Conservation (phyloP, 345 rosid species). For the Hirschfeldia incana region DNA sequence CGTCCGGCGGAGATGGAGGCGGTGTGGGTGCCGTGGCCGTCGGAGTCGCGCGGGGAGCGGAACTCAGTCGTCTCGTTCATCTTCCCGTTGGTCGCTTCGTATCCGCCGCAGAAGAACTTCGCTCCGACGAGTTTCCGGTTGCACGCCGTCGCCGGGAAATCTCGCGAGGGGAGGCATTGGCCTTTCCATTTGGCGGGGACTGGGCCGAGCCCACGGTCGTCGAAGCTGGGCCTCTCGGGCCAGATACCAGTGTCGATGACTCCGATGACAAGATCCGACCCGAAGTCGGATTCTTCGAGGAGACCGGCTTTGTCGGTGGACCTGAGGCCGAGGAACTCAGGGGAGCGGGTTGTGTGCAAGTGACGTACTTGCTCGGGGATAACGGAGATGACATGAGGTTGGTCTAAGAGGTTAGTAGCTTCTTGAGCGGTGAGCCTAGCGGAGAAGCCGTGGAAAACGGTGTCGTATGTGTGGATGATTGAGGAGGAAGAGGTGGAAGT, state of each 20-base stretch:
- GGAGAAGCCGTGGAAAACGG: constrained; percentile 94
- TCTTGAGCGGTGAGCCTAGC: constrained; percentile 57
- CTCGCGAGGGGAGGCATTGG: constrained; percentile 47
- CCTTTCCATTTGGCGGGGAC: constrained; percentile 86
- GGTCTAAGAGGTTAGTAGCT: constrained; percentile 45
- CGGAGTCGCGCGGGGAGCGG: constrained; percentile 83
- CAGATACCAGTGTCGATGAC: constrained; percentile 92
- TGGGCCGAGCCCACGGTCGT: constrained; percentile 74
- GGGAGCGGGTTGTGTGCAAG: constrained; percentile 87
- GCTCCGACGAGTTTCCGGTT: constrained; percentile 86
- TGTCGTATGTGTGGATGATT: constrained; percentile 79
- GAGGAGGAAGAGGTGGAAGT: constrained; percentile 34
- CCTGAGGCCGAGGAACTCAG: constrained; percentile 79
- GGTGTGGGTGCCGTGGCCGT: constrained; percentile 91
- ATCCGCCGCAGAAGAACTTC: constrained; percentile 64
- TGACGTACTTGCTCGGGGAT: constrained; percentile 75
- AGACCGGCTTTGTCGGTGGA: constrained; percentile 68
- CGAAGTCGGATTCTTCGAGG: constrained; percentile 80
- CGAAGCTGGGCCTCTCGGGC: constrained; percentile 87
- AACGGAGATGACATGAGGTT: constrained; percentile 62
- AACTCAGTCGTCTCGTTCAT: constrained; percentile 72
- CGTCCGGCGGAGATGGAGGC: constrained; percentile 85
- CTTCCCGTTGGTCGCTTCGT: constrained; percentile 74
- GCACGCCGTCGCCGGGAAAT: constrained; percentile 52
- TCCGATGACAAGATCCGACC: constrained; percentile 91